Percentiles rank a stretch among this genome's conserved stretches.
Evolutionary conservation across 2,329 filamentous ascomycete genomes (phyloP).

Genomic region (Colletotrichum brevisporum): DNA sequence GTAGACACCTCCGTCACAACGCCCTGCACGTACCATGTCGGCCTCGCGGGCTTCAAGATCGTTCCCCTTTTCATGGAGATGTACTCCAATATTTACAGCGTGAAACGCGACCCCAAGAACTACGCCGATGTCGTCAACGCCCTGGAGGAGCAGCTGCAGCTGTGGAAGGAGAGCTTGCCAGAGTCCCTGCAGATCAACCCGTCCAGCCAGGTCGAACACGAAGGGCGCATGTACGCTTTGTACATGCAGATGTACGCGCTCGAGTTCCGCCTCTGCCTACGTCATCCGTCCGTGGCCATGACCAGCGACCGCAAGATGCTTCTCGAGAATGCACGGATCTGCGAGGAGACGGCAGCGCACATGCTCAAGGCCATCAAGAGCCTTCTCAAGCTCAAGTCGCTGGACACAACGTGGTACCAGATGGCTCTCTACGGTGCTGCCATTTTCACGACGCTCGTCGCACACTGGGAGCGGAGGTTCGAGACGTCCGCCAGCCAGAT

Average conservation of each 20-base stretch:
- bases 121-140: constrained; percentile 75
- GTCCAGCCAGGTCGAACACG: constrained; percentile 49
- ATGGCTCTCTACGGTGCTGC: constrained; percentile 80
- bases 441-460: constrained; percentile 80
- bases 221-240: constrained; percentile 64
- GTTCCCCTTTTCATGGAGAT: constrained; percentile 79
- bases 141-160: constrained; percentile 75
- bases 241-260: constrained; percentile 68
- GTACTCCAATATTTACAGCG: constrained; percentile 82
- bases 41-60: constrained; percentile 75
- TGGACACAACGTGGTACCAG: constrained; percentile 86
- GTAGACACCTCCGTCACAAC: constrained; percentile 67
- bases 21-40: constrained; percentile 78
- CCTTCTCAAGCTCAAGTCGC: constrained; percentile 73
- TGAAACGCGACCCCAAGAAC: constrained; percentile 71
- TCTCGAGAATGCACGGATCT: constrained; percentile 74
- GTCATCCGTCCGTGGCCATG: constrained; percentile 73
- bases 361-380: constrained; percentile 73
- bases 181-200: constrained; percentile 67
- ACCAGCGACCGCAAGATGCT: constrained; percentile 68
- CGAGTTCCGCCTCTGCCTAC: constrained; percentile 72
- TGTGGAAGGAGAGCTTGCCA: constrained; percentile 76
- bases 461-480: constrained; percentile 76
- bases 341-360: constrained; percentile 74
- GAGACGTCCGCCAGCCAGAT: constrained; percentile 72